These are phyloP conservation scores for Vicia faba DNA, from an alignment of 306 rosid species.

Conservation along the genomic window DNA sequence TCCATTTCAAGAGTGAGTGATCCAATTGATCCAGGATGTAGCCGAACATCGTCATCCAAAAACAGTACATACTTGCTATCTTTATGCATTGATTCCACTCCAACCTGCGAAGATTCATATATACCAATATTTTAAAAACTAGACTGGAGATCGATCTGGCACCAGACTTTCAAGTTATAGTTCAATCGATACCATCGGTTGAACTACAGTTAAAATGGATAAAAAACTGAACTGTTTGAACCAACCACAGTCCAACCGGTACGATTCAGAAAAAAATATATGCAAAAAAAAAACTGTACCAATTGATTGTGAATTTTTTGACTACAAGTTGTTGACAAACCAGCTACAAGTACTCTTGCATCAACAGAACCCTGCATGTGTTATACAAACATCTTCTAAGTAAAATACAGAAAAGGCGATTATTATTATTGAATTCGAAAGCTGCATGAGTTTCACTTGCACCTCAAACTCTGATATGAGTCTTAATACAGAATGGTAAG, in stretches of 20 bases:
- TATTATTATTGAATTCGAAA: background rate
- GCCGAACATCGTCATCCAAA: constrained; percentile 93
- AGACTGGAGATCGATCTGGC: background rate
- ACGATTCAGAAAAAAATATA: background rate
- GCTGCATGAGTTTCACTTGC: constrained; percentile 30
- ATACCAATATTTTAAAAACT: background rate
- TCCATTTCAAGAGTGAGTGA: constrained; percentile 83
- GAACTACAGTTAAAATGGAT: background rate
- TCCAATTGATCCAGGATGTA: constrained; percentile 98
- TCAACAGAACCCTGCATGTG: constrained; percentile 72
- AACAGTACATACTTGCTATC: constrained; percentile 83
- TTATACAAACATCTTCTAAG: constrained; percentile 30
- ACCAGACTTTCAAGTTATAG: background rate
- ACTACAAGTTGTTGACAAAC: constrained; percentile 92
- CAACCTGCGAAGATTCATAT: constrained; percentile 55
- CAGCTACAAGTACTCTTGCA: constrained; percentile 79
- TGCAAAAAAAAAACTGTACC: constrained; percentile 48
- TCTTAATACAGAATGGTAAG: constrained; percentile 63
- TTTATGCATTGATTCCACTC: constrained; percentile 89
- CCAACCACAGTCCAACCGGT: background rate
- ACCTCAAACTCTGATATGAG: constrained; percentile 76
- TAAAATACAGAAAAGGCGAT: constrained; percentile 8
- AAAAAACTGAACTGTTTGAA: background rate
- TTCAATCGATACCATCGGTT: background rate
- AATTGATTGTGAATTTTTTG: constrained; percentile 97